Conservation (phyloP, 2,329 filamentous ascomycete genomes). For the Hyphodiscus sp. region DNA sequence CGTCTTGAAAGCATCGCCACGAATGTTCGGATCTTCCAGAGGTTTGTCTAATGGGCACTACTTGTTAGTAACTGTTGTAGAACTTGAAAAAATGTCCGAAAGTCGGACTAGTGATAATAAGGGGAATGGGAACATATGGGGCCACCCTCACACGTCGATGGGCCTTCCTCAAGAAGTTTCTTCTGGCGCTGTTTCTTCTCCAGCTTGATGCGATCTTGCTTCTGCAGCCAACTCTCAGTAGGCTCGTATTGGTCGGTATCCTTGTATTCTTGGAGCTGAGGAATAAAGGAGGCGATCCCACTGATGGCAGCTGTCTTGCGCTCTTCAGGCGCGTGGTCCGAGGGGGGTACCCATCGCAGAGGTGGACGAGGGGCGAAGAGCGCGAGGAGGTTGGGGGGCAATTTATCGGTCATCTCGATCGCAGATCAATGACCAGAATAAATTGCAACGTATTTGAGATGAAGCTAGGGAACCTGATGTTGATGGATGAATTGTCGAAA, state of each 20-base stretch:
- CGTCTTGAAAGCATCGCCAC: conserved; percentile 92
- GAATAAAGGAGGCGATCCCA: conserved; percentile 69
- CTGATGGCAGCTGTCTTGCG: conserved; percentile 67
- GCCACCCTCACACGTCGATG: conserved; percentile 27
- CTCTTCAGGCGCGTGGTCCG: conserved; percentile 76
- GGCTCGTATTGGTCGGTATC: conserved; percentile 69
- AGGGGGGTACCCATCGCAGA: conserved; percentile 78
- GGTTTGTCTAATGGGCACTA: conserved; percentile 60
- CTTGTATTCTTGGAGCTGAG: conserved; percentile 69
- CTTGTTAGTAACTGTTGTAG: conserved; percentile 17
- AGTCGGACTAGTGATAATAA: conserved; percentile 21
- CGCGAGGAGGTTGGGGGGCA: conserved; percentile 84
- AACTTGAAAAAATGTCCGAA: conserved; percentile 12
- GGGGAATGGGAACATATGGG: conserved; percentile 23
- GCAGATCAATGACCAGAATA: neutral
- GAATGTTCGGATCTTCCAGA: conserved; percentile 75
- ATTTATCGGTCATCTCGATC: conserved; percentile 82
- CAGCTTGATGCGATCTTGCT: conserved; percentile 71
- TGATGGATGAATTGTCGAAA: conserved; percentile 5
- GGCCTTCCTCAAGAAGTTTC: conserved; percentile 33
- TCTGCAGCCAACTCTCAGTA: conserved; percentile 90
- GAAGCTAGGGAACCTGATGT: conserved; percentile 12
- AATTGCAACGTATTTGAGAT: neutral
- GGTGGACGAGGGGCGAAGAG: conserved; percentile 94
- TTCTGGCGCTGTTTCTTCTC: conserved; percentile 71